phyloP scores from a whole-genome alignment of 768 basidiomycete species.

The Leccinum longicurvipes region DNA sequence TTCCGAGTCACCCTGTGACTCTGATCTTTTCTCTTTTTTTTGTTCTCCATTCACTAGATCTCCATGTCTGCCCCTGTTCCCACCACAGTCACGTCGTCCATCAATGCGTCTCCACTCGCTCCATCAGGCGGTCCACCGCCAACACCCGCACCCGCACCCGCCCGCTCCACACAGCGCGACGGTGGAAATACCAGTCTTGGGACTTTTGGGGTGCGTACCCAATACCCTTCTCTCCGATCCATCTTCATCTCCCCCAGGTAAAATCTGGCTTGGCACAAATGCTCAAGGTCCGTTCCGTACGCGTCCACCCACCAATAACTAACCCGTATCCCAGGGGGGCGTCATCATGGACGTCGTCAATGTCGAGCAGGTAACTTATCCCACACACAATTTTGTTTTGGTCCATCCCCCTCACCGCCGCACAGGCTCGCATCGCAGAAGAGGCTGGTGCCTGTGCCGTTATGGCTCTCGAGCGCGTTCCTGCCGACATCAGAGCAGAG shows the following conservation, averaged over 20 bases:
- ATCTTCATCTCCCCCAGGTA: constrained; percentile 47
- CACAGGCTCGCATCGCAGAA: constrained; percentile 90
- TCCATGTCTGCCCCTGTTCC: constrained; percentile 17
- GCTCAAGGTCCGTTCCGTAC: constrained; percentile 64
- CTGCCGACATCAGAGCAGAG: constrained; percentile 87
- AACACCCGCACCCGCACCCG: constrained; percentile 36
- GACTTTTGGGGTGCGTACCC: constrained; percentile 60
- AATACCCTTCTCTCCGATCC: background rate
- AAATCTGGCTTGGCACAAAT: constrained; percentile 96
- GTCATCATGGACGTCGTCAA: constrained; percentile 97
- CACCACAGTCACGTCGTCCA: background rate
- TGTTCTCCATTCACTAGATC: background rate
- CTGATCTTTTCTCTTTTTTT: background rate
- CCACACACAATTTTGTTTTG: constrained; percentile 4
- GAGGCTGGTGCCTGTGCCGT: constrained; percentile 97
- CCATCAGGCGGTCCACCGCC: background rate
- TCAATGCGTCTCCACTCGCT: constrained; percentile 7
- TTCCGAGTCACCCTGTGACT: background rate
- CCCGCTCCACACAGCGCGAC: constrained; percentile 49
- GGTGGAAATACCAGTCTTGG: constrained; percentile 59
- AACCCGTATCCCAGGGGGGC: constrained; percentile 51
- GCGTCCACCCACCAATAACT: background rate
- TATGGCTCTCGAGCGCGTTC: constrained; percentile 95
- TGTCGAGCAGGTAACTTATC: constrained; percentile 53
- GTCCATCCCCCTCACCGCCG: constrained; percentile 2